Conservation (phyloP, 2,329 filamentous ascomycete species). For the Aspergillus sp. region DNA sequence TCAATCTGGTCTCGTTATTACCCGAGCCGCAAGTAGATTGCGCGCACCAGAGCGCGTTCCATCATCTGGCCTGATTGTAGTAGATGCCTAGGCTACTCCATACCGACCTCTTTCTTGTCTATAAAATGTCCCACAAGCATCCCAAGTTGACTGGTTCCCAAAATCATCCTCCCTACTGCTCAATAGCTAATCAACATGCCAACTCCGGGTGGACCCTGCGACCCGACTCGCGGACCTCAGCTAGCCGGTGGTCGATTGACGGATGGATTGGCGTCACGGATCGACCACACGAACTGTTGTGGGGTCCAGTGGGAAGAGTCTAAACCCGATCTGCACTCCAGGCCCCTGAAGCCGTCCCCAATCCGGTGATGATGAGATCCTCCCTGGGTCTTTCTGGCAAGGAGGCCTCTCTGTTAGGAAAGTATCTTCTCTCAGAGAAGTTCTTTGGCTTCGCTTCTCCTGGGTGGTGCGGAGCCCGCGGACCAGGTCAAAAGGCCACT, state of each 20-base stretch:
- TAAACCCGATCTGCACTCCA: slow-evolving; percentile 14
- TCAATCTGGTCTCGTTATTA: background rate
- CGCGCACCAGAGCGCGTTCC: background rate
- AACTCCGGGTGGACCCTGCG: background rate
- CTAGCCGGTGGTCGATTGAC: background rate
- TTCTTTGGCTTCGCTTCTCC: too few species aligned
- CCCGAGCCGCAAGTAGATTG: background rate
- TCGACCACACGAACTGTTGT: slow-evolving; percentile 15
- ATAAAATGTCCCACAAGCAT: too few species aligned
- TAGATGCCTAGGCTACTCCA: background rate
- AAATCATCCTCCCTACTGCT: too few species aligned
- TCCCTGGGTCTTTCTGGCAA: background rate
- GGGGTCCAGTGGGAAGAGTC: slow-evolving; percentile 9
- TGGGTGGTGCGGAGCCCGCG: too few species aligned
- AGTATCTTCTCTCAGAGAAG: background rate
- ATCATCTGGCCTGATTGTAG: background rate
- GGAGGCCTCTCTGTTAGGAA: background rate
- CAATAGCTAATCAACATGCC: too few species aligned
- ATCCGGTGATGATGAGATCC: background rate
- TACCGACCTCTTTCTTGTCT: too few species aligned
- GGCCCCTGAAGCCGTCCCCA: slow-evolving; percentile 8
- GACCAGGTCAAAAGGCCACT: background rate
- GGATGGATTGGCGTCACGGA: slow-evolving; percentile 7
- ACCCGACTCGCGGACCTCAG: background rate
- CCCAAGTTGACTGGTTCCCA: too few species aligned